A percentile compares a stretch with the other conserved stretches of the same genome.
phyloP scores from a whole-genome alignment of 1,284 basidiomycete genomes.

The Heterobasidion irregulare region DNA sequence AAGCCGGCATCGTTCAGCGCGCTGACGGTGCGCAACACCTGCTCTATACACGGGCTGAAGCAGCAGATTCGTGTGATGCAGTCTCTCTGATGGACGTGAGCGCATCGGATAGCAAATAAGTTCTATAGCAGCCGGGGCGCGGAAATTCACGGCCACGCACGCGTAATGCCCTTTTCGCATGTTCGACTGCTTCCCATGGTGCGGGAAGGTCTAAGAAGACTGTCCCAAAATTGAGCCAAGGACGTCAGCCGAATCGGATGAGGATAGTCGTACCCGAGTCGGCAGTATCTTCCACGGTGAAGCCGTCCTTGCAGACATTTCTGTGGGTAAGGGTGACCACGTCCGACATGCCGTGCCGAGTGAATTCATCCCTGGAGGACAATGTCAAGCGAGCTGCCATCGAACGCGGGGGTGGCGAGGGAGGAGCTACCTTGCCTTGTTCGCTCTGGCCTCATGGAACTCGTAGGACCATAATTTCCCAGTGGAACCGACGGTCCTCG shows the following conservation, averaged over 20 bases:
- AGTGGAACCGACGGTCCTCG: conserved; percentile 67
- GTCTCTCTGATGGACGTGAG: conserved; percentile 56
- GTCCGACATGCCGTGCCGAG: conserved; percentile 71
- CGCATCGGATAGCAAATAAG: not conserved
- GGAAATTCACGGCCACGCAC: conserved; percentile 32
- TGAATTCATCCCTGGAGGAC: conserved; percentile 74
- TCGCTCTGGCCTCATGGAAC: conserved; percentile 85
- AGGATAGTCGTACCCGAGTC: conserved; percentile 56
- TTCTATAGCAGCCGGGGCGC: not conserved
- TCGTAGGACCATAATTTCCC: conserved; percentile 87
- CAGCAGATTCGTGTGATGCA: conserved; percentile 86
- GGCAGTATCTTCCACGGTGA: conserved; percentile 67
- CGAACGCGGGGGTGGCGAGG: not conserved
- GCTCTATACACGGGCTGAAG: conserved; percentile 98
- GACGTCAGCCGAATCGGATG: not conserved
- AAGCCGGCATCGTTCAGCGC: conserved; percentile 87
- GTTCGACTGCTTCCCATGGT: conserved; percentile 92
- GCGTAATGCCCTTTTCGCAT: conserved; percentile 74
- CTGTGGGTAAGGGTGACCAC: conserved; percentile 80
- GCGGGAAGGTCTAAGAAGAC: conserved; percentile 98
- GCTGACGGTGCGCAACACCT: conserved; percentile 88
- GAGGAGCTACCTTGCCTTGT: conserved; percentile 69
- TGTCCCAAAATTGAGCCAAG: conserved; percentile 21
- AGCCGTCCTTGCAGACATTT: conserved; percentile 97
- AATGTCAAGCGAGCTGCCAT: not conserved